Base-by-base conservation (phyloP, 2,329 filamentous ascomycete genomes). In the Fonsecaea pedrosoi region DNA sequence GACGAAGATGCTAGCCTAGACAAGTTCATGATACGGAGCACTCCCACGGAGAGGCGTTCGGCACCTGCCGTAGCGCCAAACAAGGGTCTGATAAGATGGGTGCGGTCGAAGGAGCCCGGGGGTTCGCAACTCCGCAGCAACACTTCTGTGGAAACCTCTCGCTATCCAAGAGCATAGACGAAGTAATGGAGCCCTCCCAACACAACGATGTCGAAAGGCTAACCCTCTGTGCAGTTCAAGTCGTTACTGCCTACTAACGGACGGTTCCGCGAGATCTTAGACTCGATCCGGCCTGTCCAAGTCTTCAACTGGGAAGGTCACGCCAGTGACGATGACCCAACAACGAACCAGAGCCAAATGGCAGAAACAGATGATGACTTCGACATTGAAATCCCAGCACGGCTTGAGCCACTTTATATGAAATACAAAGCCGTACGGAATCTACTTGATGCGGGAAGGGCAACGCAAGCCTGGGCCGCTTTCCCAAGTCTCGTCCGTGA, bases 91-190 rank as follows among this genome's bases (percentile, higher is more conserved):
- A 25, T 18, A 34, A 34, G 50, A 8, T 32, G n/a, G 53, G 60
- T 15, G 68, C 56, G 12, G 59, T 32, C 32, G 60, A 60, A 5
- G 42, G 50, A 21, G 50, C 38, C 3, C 42, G 35, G n/a, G n/a
- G 40, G 38, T 37, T 62, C 32, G n/a, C 48, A 15, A 34, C 55
- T 18, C 65, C 62, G 30, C 60, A 64, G 25, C 40, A 63, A 4
- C 54, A 57, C n/a, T 68, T 66, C 18, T 70, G 56, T 40, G 68
- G 64, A 10, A 45, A 18, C n/a, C 66, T 68, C 35, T 68, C 65
- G 5, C 30, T 70, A n/a, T 63, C 68, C 25, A 60, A 64, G 9
- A 58, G 60, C 37, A 61, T 70, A n/a, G 64, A 70, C 34, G 60
- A 66, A 61, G 68, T 70, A 62, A 15, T 32, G 32, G 34, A 34